A percentile compares a stretch with the other conserved stretches of the same genome.
Evolutionary conservation across 2,329 filamentous ascomycete species (phyloP).

Genomic region (Aspergillus pseudoterreus): DNA sequence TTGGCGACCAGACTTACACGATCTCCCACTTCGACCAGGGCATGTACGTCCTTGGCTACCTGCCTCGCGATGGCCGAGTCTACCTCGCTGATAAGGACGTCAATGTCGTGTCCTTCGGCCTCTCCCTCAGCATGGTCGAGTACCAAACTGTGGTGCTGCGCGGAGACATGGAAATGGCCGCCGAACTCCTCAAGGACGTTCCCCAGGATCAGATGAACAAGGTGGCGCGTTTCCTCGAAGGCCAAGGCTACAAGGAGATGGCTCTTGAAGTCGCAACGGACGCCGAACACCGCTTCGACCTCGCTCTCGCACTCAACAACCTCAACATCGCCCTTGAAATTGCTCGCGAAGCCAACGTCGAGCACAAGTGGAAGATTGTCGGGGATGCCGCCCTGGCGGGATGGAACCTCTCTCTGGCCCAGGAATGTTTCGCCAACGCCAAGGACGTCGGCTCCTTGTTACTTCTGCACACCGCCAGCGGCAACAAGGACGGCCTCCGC

Average conservation of each 20-base stretch:
- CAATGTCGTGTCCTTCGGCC: constrained; percentile 79
- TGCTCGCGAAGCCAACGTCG: constrained; percentile 75
- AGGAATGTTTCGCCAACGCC: constrained; percentile 88
- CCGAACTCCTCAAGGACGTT: constrained; percentile 77
- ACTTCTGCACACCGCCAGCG: constrained; percentile 81
- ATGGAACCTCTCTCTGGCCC: constrained; percentile 84
- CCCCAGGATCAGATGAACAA: constrained; percentile 95
- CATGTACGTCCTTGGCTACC: constrained; percentile 93
- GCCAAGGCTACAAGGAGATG: constrained; percentile 93
- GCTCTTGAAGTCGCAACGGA: constrained; percentile 93
- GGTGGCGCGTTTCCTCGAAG: constrained; percentile 94
- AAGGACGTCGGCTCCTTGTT: constrained; percentile 88
- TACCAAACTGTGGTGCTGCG: constrained; percentile 95
- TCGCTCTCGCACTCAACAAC: constrained; percentile 77
- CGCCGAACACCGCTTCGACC: constrained; percentile 92
- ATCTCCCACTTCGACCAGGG: constrained; percentile 94
- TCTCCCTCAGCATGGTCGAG: constrained; percentile 89
- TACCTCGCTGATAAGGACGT: constrained; percentile 97
- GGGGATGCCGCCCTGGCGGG: constrained; percentile 82
- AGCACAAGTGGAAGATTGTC: constrained; percentile 98
- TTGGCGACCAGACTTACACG: constrained; percentile 96
- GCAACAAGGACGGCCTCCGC: constrained; percentile 69
- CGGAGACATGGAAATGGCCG: constrained; percentile 86
- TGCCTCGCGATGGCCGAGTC: constrained; percentile 89
- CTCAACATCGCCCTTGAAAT: constrained; percentile 82